These are phyloP conservation scores for Venturia asperata DNA, from an alignment of 2,329 filamentous ascomycete genomes.

Conservation along the genomic window DNA sequence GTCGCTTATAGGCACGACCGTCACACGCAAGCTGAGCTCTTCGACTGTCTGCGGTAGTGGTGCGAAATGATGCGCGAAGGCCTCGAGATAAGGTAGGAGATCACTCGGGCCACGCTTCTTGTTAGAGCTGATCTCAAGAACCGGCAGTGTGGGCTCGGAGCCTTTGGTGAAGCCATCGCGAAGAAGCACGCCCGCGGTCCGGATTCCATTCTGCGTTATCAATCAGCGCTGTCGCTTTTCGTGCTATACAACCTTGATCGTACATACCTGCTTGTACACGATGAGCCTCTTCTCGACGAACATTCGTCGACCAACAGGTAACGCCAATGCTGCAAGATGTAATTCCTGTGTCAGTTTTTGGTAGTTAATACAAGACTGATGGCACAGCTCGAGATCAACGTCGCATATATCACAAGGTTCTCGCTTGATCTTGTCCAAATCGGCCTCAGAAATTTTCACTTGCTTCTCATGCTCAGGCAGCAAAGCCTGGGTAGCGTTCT, in stretches of 20 bases:
- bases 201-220: slow-evolving; percentile 59
- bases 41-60: slow-evolving; percentile 58
- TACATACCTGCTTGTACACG: slow-evolving; percentile 61
- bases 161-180: slow-evolving; percentile 65
- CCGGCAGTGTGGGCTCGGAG: slow-evolving; percentile 61
- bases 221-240: slow-evolving; percentile 21
- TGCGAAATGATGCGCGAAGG: slow-evolving; percentile 61
- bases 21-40: slow-evolving; percentile 60
- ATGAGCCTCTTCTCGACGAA: slow-evolving; percentile 70
- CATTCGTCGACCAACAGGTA: slow-evolving; percentile 74
- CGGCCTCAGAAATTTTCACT: slow-evolving; percentile 84
- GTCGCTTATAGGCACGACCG: slow-evolving; percentile 65
- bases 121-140: slow-evolving; percentile 68
- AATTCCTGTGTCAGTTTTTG: slow-evolving; percentile 73
- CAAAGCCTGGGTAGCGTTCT: slow-evolving; percentile 91
- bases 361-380: slow-evolving; percentile 73
- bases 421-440: slow-evolving; percentile 81
- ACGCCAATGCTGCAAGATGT: slow-evolving; percentile 66
- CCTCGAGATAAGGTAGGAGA: slow-evolving; percentile 71
- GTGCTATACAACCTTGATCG: slow-evolving; percentile 20
- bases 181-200: slow-evolving; percentile 73
- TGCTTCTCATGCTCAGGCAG: slow-evolving; percentile 93
- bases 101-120: slow-evolving; percentile 72
- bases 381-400: slow-evolving; percentile 68
- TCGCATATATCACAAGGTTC: slow-evolving; percentile 80